Base-by-base conservation (phyloP, 1,284 basidiomycete genomes). In the Pascua sp. region DNA sequence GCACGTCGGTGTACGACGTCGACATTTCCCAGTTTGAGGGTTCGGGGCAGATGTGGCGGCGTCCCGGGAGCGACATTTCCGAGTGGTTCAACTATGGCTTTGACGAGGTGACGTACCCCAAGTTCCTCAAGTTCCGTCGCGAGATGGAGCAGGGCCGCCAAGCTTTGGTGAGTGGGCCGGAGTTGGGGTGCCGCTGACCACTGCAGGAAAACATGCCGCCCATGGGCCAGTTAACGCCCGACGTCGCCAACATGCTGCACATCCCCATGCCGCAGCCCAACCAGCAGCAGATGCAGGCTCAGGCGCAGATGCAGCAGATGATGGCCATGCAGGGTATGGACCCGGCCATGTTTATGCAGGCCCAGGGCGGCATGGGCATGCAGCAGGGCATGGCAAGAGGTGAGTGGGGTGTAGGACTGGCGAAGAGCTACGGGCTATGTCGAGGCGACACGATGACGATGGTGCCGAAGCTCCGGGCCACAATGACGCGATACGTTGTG, bases 71-170 rank as follows among this genome's bases (percentile, higher is more conserved):
- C 8, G 92, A 98, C 78, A 81, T 98, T 56, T 90, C 89, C 66
- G 95, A 98, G 79, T 99, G 91, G 88, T 99, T 98, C 80, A 98
- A 99, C 78, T 98, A 97, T 68, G 96, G 96, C 0, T 98, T 98
- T 72, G 95, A 98, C 75, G 96, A 99, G 77, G 83, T 91, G 12
- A 89, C 88, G 16, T 99, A 93, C 91, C 89, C 90, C 66, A 85
- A 87, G 47, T 99, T 94, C 75, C 89, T 90, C 67, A 87, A 89
- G 72, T 86, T 90, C 67, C 83, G 93, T 68, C 82, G 88, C 43
- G 88, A 90, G 58, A 80, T 95, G 64, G 88, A 90, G 8, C 84
- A 83, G 52, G 86, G 77, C 0, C 59, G 73, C 3, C 63, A 72
- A 24, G 70, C 70, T 11, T 66, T 78, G 54, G 77, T 78, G 49